Conservation (phyloP, 176 grass and related monocot species). For the Lolium multiflorum region DNA sequence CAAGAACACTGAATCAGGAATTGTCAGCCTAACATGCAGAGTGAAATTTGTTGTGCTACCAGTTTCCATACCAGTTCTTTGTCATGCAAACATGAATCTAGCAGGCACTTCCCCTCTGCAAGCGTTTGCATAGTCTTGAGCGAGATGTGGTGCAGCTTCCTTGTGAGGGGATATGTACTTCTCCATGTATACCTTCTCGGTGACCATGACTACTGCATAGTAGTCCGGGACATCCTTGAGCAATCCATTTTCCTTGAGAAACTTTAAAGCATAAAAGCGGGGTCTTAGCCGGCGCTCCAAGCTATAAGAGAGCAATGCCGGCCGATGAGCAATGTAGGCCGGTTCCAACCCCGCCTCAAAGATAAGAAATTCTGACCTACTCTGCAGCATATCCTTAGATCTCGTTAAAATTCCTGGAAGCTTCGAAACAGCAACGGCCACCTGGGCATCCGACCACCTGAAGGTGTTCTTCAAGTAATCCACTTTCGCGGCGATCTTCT, state of each 20-base stretch:
- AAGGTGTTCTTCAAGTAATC: not conserved
- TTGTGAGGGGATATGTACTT: not conserved
- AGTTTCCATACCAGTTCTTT: not conserved
- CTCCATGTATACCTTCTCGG: not conserved
- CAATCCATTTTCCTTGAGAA: not conserved
- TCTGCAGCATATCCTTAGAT: not conserved
- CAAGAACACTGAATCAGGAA: not conserved
- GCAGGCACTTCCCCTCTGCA: not conserved
- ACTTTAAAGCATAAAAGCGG: not conserved
- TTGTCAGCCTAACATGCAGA: not conserved
- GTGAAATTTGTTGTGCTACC: not conserved
- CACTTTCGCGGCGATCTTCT: not conserved
- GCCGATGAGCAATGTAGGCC: not conserved
- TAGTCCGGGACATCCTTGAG: rapidly evolving
- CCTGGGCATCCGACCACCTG: not conserved
- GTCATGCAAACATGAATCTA: not conserved
- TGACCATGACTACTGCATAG: not conserved
- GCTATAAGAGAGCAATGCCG: not conserved
- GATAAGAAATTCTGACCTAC: not conserved
- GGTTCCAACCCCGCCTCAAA: not conserved
- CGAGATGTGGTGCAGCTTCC: not conserved
- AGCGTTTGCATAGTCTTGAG: not conserved
- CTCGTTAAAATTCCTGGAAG: rapidly evolving
- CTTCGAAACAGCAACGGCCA: not conserved
- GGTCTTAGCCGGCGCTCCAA: not conserved